Percentiles rank a stretch among this genome's conserved stretches.
Conservation (phyloP, 2,329 filamentous ascomycete species). For the Xylariaceae sp. region DNA sequence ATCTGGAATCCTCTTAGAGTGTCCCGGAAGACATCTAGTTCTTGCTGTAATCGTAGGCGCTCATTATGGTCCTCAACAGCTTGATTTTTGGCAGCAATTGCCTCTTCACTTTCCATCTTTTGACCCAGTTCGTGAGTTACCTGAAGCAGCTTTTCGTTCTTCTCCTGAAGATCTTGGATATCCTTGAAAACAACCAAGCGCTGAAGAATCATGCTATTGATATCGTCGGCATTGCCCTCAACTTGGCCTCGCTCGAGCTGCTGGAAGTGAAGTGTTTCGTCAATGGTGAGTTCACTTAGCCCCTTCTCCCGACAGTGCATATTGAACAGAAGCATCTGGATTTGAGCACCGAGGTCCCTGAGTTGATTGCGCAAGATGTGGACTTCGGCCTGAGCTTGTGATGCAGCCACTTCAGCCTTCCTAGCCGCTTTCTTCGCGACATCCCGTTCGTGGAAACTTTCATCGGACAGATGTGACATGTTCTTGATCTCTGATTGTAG, state of each 20-base stretch:
- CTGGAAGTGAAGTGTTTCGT: conserved; percentile 72
- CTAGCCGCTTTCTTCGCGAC: conserved; percentile 71
- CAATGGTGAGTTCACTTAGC: conserved; percentile 62
- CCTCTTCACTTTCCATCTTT: conserved; percentile 87
- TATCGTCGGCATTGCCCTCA: conserved; percentile 69
- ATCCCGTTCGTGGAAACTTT: conserved; percentile 77
- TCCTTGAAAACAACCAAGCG: conserved; percentile 88
- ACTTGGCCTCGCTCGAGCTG: conserved; percentile 74
- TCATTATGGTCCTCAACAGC: conserved; percentile 64
- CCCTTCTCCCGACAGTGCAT: conserved; percentile 79
- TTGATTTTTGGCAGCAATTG: conserved; percentile 61
- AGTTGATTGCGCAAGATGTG: conserved; percentile 82
- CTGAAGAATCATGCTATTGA: conserved; percentile 83
- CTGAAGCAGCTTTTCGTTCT: conserved; percentile 80
- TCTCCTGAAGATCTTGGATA: conserved; percentile 76
- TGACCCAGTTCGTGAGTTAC: conserved; percentile 82
- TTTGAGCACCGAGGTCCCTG: conserved; percentile 82
- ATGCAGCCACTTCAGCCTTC: conserved; percentile 71
- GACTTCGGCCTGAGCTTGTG: conserved; percentile 60
- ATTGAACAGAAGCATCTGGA: conserved; percentile 87
- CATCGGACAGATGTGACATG: conserved; percentile 79
- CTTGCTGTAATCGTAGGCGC: conserved; percentile 67
- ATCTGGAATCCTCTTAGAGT: conserved; percentile 78
- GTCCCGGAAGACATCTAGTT: conserved; percentile 73
- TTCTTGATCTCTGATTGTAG: conserved; percentile 77